Percentiles rank a stretch among this genome's conserved stretches.
phyloP scores from a whole-genome alignment of 1,284 basidiomycete genomes.

The Malassezia dermatis region DNA sequence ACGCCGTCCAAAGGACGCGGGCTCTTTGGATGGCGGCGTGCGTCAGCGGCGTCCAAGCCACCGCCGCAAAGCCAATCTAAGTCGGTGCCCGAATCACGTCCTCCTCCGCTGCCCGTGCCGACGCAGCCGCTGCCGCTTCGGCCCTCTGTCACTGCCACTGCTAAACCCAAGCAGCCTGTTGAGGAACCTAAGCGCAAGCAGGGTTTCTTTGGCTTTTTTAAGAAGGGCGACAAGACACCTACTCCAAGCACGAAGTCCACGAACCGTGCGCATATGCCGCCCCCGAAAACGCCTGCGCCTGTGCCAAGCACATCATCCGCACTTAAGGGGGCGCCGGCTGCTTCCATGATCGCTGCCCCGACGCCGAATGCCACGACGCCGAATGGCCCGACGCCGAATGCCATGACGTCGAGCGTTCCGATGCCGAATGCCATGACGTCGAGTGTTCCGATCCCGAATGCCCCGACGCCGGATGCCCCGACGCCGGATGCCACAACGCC shows the following conservation, averaged over 20 bases:
- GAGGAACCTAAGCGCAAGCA: background rate
- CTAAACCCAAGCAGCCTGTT: background rate
- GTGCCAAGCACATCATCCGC: too few species aligned
- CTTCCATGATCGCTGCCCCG: too few species aligned
- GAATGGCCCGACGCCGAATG: too few species aligned
- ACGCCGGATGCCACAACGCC: too few species aligned
- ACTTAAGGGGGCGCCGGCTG: too few species aligned
- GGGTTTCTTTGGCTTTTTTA: background rate
- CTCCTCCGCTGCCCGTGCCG: background rate
- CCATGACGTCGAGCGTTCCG: too few species aligned
- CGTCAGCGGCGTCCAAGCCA: background rate
- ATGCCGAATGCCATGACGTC: too few species aligned
- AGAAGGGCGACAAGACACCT: background rate
- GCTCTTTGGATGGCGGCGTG: background rate
- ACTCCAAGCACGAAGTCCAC: too few species aligned
- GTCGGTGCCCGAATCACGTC: too few species aligned
- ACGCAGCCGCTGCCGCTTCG: background rate
- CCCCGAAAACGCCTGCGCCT: background rate
- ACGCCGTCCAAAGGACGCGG: background rate
- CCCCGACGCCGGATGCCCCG: too few species aligned
- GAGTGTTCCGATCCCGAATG: too few species aligned
- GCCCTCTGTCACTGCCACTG: background rate
- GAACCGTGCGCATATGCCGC: background rate
- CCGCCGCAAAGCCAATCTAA: background rate
- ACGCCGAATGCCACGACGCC: too few species aligned